These are phyloP conservation scores for Globisporangium megalacanthum DNA, from an alignment of 352 stramenopile species.

Conservation along the genomic window DNA sequence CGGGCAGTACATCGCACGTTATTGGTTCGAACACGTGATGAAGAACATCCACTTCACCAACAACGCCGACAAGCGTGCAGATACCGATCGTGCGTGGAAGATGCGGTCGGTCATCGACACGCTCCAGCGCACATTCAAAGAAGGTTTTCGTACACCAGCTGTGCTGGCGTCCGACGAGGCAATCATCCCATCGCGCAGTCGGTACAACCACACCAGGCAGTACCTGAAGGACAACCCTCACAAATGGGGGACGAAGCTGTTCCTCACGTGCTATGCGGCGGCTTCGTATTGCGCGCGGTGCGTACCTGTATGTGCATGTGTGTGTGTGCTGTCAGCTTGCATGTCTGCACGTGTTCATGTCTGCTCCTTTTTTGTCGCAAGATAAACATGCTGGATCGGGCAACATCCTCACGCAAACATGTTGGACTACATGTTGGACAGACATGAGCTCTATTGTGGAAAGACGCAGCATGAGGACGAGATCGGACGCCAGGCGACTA, in stretches of 20 bases:
- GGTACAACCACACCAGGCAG: neutral
- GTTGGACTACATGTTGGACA: too few species aligned
- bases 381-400: neutral
- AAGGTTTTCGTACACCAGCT: neutral
- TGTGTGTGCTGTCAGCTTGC: too few species aligned
- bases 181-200: neutral
- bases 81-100: slow-evolving; percentile 11
- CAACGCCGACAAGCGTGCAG: slow-evolving; percentile 3
- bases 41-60: slow-evolving; percentile 12
- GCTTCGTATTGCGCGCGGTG: neutral
- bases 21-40: slow-evolving; percentile 10
- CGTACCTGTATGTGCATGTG: neutral
- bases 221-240: too few species aligned
- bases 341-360: too few species aligned
- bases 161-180: slow-evolving; percentile 8
- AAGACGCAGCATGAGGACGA: neutral
- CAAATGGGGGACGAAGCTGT: too few species aligned
- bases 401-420: neutral
- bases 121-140: slow-evolving; percentile 3
- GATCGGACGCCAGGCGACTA: too few species aligned
- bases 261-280: neutral
- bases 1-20: neutral
- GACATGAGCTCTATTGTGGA: neutral
- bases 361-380: neutral
- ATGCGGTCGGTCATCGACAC: slow-evolving; percentile 6